A percentile compares a stretch with the other conserved stretches of the same genome.
phyloP scores from a whole-genome alignment of 306 rosid species.

The Corylus heterophylla region DNA sequence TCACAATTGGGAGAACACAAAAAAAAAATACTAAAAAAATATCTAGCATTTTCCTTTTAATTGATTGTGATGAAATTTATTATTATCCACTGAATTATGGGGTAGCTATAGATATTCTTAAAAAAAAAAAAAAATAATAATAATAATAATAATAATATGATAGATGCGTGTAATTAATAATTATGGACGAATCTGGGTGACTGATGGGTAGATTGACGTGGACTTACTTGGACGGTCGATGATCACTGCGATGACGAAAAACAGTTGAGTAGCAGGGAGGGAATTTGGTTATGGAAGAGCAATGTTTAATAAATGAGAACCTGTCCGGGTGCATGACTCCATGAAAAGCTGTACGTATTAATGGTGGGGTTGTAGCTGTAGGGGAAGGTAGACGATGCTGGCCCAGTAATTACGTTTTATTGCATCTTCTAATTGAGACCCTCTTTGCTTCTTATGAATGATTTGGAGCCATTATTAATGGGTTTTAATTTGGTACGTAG shows the following conservation, averaged over 20 bases:
- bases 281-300: background rate
- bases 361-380: background rate
- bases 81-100: background rate
- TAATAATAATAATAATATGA: too few relatives aligned
- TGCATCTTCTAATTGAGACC: background rate
- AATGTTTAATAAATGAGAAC: slow-evolving; percentile 2
- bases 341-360: background rate
- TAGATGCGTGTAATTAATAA: background rate
- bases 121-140: background rate
- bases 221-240: slow-evolving; percentile 14
- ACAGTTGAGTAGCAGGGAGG: slow-evolving; percentile 9
- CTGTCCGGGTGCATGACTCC: slow-evolving; percentile 5
- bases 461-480: background rate
- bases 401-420: background rate
- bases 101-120: background rate
- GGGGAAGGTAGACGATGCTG: background rate
- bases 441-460: background rate
- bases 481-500: background rate
- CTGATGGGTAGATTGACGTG: slow-evolving; percentile 4
- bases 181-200: background rate
- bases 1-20: too few relatives aligned
- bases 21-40: too few relatives aligned
- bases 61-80: too few relatives aligned
- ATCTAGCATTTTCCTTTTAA: too few relatives aligned
- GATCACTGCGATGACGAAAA: background rate